Conservation (phyloP, 2,329 filamentous ascomycete genomes). For the Nannizziopsis arthrosporioides region DNA sequence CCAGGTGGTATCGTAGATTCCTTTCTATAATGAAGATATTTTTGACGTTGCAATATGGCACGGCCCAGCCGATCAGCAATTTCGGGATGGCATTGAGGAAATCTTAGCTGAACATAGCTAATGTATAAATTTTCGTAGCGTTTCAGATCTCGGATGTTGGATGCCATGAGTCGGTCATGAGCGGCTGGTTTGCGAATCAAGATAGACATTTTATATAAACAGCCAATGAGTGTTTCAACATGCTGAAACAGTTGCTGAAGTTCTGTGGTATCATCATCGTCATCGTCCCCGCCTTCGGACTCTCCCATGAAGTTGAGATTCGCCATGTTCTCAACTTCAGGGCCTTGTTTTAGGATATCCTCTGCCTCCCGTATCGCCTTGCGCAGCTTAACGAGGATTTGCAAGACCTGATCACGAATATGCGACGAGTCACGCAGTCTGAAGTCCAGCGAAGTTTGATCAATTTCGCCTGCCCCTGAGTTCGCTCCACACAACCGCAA, state of each 20-base stretch:
- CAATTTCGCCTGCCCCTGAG: constrained; percentile 23
- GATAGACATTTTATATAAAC: constrained; percentile 29
- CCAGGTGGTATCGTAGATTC: too few species aligned
- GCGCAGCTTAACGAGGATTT: constrained; percentile 9
- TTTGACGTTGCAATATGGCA: constrained; percentile 26
- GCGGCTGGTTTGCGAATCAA: constrained; percentile 29
- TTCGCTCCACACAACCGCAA: constrained; percentile 24
- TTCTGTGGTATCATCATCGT: constrained; percentile 11
- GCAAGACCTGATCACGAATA: constrained; percentile 13
- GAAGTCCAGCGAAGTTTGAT: constrained; percentile 23
- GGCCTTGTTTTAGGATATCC: not conserved
- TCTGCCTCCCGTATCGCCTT: not conserved
- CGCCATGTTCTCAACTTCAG: not conserved
- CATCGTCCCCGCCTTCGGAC: constrained; percentile 3
- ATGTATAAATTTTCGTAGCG: not conserved
- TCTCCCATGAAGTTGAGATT: not conserved
- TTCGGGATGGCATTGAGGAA: constrained; percentile 12
- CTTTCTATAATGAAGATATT: constrained; percentile 29
- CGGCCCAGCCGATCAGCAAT: constrained; percentile 22
- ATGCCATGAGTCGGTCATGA: constrained; percentile 23
- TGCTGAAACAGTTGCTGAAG: constrained; percentile 16
- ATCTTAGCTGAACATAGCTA: constrained; percentile 23
- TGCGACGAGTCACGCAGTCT: constrained; percentile 22
- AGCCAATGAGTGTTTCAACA: constrained; percentile 21
- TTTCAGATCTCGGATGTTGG: not conserved